Evolutionary conservation across 305 asterid species (phyloP), one percentile per base, ranked within the genome.

Genomic region (Rubia tinctorum): DNA sequence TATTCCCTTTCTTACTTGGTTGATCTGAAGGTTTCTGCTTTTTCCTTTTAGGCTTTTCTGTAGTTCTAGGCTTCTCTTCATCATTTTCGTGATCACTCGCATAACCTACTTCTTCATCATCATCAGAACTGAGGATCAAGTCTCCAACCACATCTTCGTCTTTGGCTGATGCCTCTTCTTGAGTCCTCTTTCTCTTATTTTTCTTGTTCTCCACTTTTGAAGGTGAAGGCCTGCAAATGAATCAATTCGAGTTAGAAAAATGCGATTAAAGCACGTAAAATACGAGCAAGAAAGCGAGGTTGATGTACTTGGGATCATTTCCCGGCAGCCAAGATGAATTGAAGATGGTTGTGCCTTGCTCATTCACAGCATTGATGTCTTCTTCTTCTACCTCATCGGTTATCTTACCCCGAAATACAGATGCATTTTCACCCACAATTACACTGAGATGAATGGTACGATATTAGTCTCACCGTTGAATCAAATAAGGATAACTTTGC

Each of bases 81-180:
- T 45, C 75, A 64, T 53, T 74, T 58, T 80, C 91, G 40, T 68
- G 20, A 45, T 81, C 83, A 64, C 77, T 81, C 20, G 72, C 3
- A 8, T 79, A 82, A 74, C 71, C 76, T 22, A 73, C 95, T 7
- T 91, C 96, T 37, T 91, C 97, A 22, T 75, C 96, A 6, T 89
- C 96, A 47, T 91, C 97, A 4, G 92, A 86, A 81, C 97, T 94
- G 71, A 91, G 91, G 67, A 89, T 73, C 68, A 90, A 87, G 66
- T 94, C 97, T 85, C 87, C 92, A 27, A 90, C 84, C 8, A 93
- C 80, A 75, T 93, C 98, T 76, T 91, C 97, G 64, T 86, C 93
- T 12, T 66, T 18, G 44, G 84, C 89, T 27, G 83, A 88, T 40
- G 59, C 74, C 66, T 75, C 83, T 13, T 81, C 88, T 14, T 69